A percentile compares a stretch with the other conserved stretches of the same genome.
Evolutionary conservation across 2,329 filamentous ascomycete species (phyloP).

Genomic region (Ophiostoma pallidulum): DNA sequence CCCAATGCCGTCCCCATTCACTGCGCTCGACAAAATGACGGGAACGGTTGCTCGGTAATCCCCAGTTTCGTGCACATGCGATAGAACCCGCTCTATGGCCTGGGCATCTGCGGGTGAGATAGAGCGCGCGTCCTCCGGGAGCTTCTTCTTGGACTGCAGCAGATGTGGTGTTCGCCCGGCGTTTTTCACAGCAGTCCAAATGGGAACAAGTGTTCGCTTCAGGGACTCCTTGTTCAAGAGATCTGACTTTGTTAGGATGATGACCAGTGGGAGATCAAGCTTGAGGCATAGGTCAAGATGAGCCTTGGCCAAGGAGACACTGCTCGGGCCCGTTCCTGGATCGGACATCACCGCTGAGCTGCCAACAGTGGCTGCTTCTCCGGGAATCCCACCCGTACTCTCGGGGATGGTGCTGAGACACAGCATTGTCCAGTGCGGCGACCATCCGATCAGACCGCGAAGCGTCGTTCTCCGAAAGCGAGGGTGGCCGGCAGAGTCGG

Average conservation of each 20-base stretch:
- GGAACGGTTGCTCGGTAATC: constrained; percentile 54
- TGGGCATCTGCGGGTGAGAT: constrained; percentile 47
- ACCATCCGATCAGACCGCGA: constrained; percentile 87
- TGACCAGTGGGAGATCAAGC: constrained; percentile 63
- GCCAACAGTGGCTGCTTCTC: constrained; percentile 29
- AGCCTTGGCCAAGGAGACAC: constrained; percentile 57
- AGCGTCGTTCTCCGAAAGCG: constrained; percentile 83
- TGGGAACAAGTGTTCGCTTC: constrained; percentile 58
- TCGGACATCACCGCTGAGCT: constrained; percentile 56
- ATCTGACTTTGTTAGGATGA: constrained; percentile 88
- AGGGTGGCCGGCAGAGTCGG: constrained; percentile 85
- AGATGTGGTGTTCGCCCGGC: constrained; percentile 66
- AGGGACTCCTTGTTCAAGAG: constrained; percentile 58
- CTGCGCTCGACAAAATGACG: constrained; percentile 77
- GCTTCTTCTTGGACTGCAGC: constrained; percentile 45
- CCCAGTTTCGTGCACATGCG: constrained; percentile 35
- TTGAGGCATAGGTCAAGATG: constrained; percentile 81
- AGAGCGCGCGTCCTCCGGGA: constrained; percentile 39
- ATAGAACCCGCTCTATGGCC: constrained; percentile 49
- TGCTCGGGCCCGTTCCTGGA: neutral
- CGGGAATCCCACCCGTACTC: constrained; percentile 35
- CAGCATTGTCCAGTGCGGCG: constrained; percentile 84
- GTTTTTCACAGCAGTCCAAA: constrained; percentile 70
- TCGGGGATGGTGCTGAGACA: constrained; percentile 66
- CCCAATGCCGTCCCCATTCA: constrained; percentile 74